Conservation (phyloP, 2,329 filamentous ascomycete species). For the Penicillium corylophilum region DNA sequence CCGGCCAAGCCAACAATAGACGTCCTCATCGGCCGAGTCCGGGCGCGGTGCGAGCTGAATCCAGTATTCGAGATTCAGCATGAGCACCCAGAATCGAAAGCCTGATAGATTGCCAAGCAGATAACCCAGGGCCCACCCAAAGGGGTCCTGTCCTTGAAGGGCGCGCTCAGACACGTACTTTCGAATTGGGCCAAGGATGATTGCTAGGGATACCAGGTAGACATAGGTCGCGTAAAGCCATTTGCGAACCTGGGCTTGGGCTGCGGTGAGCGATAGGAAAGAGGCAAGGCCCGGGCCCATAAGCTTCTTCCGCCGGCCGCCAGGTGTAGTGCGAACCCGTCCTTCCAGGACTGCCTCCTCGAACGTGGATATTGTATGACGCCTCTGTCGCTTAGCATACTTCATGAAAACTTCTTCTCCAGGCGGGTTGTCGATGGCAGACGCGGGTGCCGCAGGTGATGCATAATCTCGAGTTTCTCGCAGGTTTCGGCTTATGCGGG, state of each 20-base stretch:
- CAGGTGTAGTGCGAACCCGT: conserved; percentile 52
- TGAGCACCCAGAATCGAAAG: conserved; percentile 70
- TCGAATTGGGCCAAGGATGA: conserved; percentile 71
- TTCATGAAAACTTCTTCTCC: conserved; percentile 26
- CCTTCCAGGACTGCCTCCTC: conserved; percentile 30
- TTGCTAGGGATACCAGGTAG: conserved; percentile 64
- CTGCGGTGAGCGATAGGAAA: conserved; percentile 76
- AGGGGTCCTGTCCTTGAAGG: conserved; percentile 71
- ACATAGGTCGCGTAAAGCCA: conserved; percentile 81
- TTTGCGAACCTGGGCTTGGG: conserved; percentile 73
- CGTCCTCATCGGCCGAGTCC: conserved; percentile 31
- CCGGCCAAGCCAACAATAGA: conserved; percentile 56
- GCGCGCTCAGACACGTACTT: conserved; percentile 66
- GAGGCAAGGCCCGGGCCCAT: conserved; percentile 65
- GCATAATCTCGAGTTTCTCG: conserved; percentile 18
- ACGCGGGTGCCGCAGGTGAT: conserved; percentile 16
- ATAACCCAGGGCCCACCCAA: conserved; percentile 92
- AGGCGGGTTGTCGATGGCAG: conserved; percentile 24
- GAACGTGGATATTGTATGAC: conserved; percentile 56
- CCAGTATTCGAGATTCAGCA: conserved; percentile 70
- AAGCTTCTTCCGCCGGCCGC: conserved; percentile 65
- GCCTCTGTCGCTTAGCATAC: conserved; percentile 24
- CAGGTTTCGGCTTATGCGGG: conserved; percentile 33
- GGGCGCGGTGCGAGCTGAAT: conserved; percentile 63
- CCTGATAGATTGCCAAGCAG: conserved; percentile 73